Base-by-base conservation (phyloP, 305 asterid genomes). In the Plantago rigida region DNA sequence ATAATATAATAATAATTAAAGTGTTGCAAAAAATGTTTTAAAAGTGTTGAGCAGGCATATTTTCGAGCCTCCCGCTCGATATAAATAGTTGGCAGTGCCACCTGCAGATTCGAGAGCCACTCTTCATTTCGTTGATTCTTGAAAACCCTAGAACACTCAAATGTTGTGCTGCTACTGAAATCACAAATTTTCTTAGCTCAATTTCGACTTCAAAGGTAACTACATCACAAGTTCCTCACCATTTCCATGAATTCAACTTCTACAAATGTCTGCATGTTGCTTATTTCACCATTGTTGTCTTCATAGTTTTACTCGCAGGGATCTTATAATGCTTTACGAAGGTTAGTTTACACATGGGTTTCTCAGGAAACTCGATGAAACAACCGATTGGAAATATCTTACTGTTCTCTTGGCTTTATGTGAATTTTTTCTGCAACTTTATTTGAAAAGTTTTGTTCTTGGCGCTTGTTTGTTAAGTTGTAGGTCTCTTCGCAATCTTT, bases 141-240 rank as follows among this genome's bases (percentile, higher is more conserved):
- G 22, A 13, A 56, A 56, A 56, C 60, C 60, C 60, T 56, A 56
- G 46, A 56, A 34, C 60, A 22, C 26, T 34, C 60, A 34, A 56
- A 13, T 54, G 39, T 31, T 31, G 39, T 1, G 6, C 39, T 31
- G 12, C 3, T 13, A 22, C n/a, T 54, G 41, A 52, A 54, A 29
- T 29, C 5, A 22, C 26, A 4, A 13, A 26, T 55, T 31, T 31
- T 31, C 39, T 31, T 4, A 31, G 39, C 39, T 31, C 39, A 31
- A 31, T 31, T 56, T 41, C 15, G 4, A 14, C 47, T 56, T 56
- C 47, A 56, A 34, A 34, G 60, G 60, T 56, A 56, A 55, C 4
- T 34, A 13, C 60, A 7, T n/a, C 7, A 2, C 31, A 9, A 29
- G 11, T 56, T 56, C 5, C 15, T 26, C 39, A 31, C 7, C 5